Evolutionary conservation across 805 yeast species (phyloP), one percentile per base, ranked within the genome.

Genomic region (Candida quercuum): DNA sequence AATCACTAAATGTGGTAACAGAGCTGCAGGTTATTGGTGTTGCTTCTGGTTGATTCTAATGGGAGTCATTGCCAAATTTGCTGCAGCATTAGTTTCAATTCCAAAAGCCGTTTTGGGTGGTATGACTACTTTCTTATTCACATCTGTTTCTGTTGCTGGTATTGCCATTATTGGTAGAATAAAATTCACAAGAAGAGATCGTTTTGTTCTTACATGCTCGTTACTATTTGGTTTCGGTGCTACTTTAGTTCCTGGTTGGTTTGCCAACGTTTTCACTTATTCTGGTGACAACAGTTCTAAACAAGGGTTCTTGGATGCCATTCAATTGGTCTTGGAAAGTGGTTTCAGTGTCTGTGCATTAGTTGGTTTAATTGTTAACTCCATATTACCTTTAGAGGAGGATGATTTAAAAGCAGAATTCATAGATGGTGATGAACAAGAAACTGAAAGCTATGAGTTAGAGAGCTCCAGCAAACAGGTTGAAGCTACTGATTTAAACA

Each of bases 61-160:
- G 95, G 96, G 97, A 32, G 66, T 88, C 25, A 84, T 88, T 54
- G 71, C 94, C 37, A 85, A 86, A 60, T 85, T 86, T 60, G 86
- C 89, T 20, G 93, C 93, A 31, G 86, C 95, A 14, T 71, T 88
- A 40, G 86, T 82, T 27, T 74, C 95, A 21, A 86, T 85, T 52
- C 95, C 95, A 29, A 71, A 69, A 38, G 70, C 93, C 1, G 86
- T 81, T 19, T 68, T 88, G 41, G 96, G 96, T 45, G 96, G 96
- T 47, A 86, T 88, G 95, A 81, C 81, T 9, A 70, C 88, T 5
- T 83, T 82, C 60, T 63, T 83, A 36, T 83, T 82, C 69, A 72
- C 84, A 22, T 75, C 87, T 5, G 89, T 83, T 23, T 85, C 86
- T 1, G 84, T 79, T 15, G 79, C 88, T 3, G 89, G 89, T 45